phyloP scores from a whole-genome alignment of 2,329 filamentous ascomycete species.

The Nectriaceae sp. region DNA sequence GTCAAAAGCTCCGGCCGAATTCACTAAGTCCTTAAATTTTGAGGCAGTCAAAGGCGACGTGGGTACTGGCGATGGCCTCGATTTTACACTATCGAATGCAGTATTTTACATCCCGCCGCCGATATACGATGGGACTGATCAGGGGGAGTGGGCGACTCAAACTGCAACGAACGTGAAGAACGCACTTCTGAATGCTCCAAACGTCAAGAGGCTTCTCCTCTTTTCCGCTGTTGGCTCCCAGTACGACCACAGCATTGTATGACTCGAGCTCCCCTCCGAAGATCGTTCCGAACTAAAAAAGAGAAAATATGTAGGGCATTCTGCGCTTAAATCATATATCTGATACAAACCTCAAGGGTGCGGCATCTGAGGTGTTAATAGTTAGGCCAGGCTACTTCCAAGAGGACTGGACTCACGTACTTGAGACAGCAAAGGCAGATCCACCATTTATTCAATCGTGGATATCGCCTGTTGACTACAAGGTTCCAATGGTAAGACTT shows the following conservation, averaged over 20 bases:
- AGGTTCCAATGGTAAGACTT: too few species aligned
- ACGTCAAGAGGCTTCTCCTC: constrained; percentile 25
- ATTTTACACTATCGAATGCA: constrained; percentile 31
- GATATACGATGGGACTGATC: constrained; percentile 24
- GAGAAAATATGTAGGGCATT: too few species aligned
- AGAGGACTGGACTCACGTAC: too few species aligned
- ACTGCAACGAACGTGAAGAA: constrained; percentile 26
- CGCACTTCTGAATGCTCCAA: constrained; percentile 5
- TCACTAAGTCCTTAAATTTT: constrained; percentile 29
- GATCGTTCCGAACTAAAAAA: too few species aligned
- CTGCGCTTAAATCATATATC: too few species aligned
- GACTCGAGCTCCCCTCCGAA: too few species aligned
- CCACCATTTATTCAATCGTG: too few species aligned
- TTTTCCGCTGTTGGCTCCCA: constrained; percentile 34
- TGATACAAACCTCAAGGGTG: too few species aligned
- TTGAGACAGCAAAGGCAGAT: too few species aligned
- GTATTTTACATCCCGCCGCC: constrained; percentile 38
- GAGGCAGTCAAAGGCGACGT: constrained; percentile 33
- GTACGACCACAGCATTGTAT: constrained; percentile 31
- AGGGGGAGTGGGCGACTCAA: constrained; percentile 25
- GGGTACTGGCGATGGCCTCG: constrained; percentile 20
- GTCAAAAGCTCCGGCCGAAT: constrained; percentile 32
- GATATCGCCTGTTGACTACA: too few species aligned
- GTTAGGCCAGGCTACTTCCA: too few species aligned
- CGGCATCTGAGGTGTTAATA: too few species aligned